Conservation (phyloP, 257 asterid species). For the Parsonsia alboflavescens region DNA sequence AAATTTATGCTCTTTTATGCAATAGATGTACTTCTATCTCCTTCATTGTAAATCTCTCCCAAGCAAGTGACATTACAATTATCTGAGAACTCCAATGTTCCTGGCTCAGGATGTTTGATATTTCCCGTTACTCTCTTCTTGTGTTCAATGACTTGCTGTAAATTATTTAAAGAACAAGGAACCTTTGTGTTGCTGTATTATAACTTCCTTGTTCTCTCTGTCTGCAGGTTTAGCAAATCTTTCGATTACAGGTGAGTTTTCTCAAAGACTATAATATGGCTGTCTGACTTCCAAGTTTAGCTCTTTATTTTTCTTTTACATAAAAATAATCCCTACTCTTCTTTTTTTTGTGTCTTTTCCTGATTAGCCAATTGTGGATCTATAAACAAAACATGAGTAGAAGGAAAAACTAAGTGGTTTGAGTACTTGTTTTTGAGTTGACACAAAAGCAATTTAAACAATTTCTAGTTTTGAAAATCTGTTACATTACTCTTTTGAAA, state of each 20-base stretch:
- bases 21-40: background rate
- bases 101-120: background rate
- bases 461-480: background rate
- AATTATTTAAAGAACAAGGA: background rate
- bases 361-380: background rate
- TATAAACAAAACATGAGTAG: background rate
- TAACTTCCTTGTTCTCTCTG: slow-evolving; percentile 20
- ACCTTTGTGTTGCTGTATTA: background rate
- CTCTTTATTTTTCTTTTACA: background rate
- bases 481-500: background rate
- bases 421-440: background rate
- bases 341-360: background rate
- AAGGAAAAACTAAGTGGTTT: background rate
- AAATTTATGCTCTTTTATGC: background rate
- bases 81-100: background rate
- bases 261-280: background rate
- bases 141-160: background rate
- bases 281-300: background rate
- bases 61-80: background rate
- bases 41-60: background rate
- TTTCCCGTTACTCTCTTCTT: background rate
- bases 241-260: slow-evolving; percentile 58
- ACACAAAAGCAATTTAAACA: background rate
- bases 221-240: slow-evolving; percentile 88
- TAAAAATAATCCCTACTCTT: background rate